A percentile compares a stretch with the other conserved stretches of the same genome.
Conservation (phyloP, 2,329 filamentous ascomycete genomes). For the Monilinia aucupariae region DNA sequence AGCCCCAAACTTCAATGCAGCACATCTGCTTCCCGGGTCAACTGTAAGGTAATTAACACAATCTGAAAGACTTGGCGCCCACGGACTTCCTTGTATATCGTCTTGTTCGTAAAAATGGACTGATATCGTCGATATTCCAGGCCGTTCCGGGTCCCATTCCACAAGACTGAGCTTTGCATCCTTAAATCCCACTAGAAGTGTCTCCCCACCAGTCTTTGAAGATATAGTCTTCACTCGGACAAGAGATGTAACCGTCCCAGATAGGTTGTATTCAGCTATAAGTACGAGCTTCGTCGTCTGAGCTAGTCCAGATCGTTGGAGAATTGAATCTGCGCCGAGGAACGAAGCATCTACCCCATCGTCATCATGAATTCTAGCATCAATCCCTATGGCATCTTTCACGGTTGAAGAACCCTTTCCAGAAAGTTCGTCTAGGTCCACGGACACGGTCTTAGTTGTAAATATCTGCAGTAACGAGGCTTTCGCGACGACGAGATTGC, state of each 20-base stretch:
- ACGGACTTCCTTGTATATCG: slow-evolving; percentile 75
- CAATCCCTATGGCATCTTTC: slow-evolving; percentile 45
- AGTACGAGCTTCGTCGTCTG: slow-evolving; percentile 75
- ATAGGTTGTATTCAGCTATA: slow-evolving; percentile 74
- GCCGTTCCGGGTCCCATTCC: slow-evolving; percentile 82
- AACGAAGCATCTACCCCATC: slow-evolving; percentile 63
- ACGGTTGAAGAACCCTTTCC: slow-evolving; percentile 30
- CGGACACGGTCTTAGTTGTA: slow-evolving; percentile 60
- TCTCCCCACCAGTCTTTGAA: slow-evolving; percentile 75
- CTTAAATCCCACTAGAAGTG: slow-evolving; percentile 75
- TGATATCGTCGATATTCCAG: slow-evolving; percentile 78
- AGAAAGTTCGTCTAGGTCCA: slow-evolving; percentile 45
- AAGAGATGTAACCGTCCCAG: slow-evolving; percentile 79
- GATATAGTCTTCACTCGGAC: slow-evolving; percentile 67
- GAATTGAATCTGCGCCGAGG: slow-evolving; percentile 56
- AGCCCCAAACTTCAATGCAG: slow-evolving; percentile 84
- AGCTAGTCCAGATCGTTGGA: slow-evolving; percentile 57
- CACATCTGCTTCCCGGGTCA: slow-evolving; percentile 88
- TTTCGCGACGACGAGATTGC: slow-evolving; percentile 86
- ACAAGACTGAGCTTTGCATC: slow-evolving; percentile 90
- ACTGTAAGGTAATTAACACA: slow-evolving; percentile 78
- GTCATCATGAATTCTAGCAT: slow-evolving; percentile 49
- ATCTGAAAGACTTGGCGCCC: slow-evolving; percentile 68
- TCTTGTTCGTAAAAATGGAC: slow-evolving; percentile 99
- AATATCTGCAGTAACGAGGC: slow-evolving; percentile 93